phyloP scores from a whole-genome alignment of 2,329 filamentous ascomycete species.

The Aureobasidium sp. region DNA sequence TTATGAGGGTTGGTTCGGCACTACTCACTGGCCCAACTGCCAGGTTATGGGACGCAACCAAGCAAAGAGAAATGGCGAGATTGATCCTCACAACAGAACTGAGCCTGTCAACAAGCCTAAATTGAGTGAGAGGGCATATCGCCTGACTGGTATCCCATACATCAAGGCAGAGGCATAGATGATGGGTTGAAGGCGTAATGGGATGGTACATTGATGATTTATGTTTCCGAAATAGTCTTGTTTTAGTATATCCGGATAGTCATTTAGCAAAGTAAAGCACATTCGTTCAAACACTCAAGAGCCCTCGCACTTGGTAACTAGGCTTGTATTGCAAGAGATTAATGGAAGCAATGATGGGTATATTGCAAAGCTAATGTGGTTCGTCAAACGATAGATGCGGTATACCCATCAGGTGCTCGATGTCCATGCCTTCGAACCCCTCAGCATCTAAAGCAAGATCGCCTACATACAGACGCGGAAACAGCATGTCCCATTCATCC shows the following conservation, averaged over 20 bases:
- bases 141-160: conserved; percentile 45
- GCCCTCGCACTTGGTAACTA: too few relatives aligned
- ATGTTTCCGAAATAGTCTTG: too few relatives aligned
- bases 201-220: too few relatives aligned
- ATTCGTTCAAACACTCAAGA: too few relatives aligned
- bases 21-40: conserved; percentile 32
- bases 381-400: background rate
- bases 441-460: background rate
- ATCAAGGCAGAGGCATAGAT: conserved; percentile 23
- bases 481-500: background rate
- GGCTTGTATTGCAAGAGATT: too few relatives aligned
- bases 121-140: conserved; percentile 38
- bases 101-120: conserved; percentile 36
- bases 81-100: conserved; percentile 31
- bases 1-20: conserved; percentile 27
- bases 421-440: background rate
- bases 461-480: conserved; percentile 10
- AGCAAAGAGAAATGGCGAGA: conserved; percentile 28
- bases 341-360: too few relatives aligned
- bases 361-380: too few relatives aligned
- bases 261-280: too few relatives aligned
- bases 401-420: conserved; percentile 12
- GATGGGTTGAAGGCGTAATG: too few relatives aligned
- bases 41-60: conserved; percentile 28
- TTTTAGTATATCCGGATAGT: too few relatives aligned